phyloP scores from a whole-genome alignment of 2,329 filamentous ascomycete species.

The Fusarium fujikuroi region DNA sequence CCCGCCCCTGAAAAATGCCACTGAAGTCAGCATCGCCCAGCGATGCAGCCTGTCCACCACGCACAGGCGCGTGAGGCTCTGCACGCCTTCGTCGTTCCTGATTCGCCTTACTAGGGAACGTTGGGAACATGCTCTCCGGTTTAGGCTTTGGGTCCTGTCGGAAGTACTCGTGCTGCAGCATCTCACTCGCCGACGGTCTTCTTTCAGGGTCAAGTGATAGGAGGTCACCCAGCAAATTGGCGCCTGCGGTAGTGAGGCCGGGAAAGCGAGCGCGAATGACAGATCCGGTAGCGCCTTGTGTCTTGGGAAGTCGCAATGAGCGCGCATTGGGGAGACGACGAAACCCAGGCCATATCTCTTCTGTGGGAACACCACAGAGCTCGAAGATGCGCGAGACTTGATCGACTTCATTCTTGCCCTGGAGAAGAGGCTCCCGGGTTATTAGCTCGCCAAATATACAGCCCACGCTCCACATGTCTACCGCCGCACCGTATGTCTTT shows the following conservation, averaged over 20 bases:
- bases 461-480: constrained; percentile 97
- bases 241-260: constrained; percentile 79
- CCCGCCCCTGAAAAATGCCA: constrained; percentile 74
- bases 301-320: constrained; percentile 74
- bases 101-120: constrained; percentile 94
- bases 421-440: constrained; percentile 82
- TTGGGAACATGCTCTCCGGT: constrained; percentile 91
- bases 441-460: constrained; percentile 96
- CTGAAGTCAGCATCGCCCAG: constrained; percentile 72
- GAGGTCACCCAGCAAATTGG: constrained; percentile 73
- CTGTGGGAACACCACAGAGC: constrained; percentile 86
- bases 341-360: constrained; percentile 87
- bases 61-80: constrained; percentile 82
- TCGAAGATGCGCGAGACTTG: constrained; percentile 89
- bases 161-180: constrained; percentile 87
- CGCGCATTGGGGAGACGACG: constrained; percentile 87
- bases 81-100: constrained; percentile 81
- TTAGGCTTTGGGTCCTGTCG: constrained; percentile 90
- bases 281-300: constrained; percentile 55
- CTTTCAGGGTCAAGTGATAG: constrained; percentile 78
- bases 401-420: constrained; percentile 92
- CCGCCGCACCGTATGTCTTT: constrained; percentile 75
- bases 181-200: constrained; percentile 76
- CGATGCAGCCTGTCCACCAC: constrained; percentile 71
- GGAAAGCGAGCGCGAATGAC: constrained; percentile 83